Conservation (phyloP, 495 filamentous ascomycete genomes). For the Talaromyces nanjingensis region DNA sequence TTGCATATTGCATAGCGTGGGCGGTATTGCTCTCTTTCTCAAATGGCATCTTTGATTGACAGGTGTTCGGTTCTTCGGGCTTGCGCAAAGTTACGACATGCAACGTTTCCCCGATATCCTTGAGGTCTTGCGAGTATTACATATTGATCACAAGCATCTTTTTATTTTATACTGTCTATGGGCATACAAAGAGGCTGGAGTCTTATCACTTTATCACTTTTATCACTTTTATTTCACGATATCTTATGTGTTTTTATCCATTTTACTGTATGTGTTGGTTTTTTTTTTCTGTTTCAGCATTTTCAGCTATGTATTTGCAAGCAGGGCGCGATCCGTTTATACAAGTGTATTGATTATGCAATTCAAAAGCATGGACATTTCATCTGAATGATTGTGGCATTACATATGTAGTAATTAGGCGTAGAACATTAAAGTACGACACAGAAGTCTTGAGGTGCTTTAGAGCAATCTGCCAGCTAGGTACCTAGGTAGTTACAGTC, state of each 20-base stretch:
- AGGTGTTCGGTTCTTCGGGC: slow-evolving; percentile 5
- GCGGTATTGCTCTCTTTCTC: slow-evolving; percentile 4
- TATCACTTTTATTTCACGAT: neutral
- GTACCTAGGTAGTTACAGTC: too few relatives aligned
- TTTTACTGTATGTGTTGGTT: neutral
- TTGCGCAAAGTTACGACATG: neutral
- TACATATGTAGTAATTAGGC: neutral
- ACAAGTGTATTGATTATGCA: slow-evolving; percentile 2
- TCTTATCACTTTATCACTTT: neutral
- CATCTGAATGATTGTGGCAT: neutral
- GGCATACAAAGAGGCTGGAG: slow-evolving; percentile 1
- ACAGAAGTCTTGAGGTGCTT: too few relatives aligned
- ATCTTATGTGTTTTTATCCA: slow-evolving; percentile 2
- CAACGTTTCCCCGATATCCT: slow-evolving; percentile 3
- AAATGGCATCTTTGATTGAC: slow-evolving; percentile 6
- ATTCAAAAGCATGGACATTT: neutral
- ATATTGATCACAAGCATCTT: neutral
- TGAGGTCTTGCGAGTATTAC: slow-evolving; percentile 1
- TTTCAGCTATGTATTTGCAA: neutral
- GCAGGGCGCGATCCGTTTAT: neutral
- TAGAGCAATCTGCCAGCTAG: too few relatives aligned
- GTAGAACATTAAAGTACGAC: neutral
- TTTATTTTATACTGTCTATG: slow-evolving; percentile 4
- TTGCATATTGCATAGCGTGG: slow-evolving; percentile 11
- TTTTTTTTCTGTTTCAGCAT: neutral